phyloP scores from a whole-genome alignment of 345 rosid genomes.

The Cardiospermum halicacabum region DNA sequence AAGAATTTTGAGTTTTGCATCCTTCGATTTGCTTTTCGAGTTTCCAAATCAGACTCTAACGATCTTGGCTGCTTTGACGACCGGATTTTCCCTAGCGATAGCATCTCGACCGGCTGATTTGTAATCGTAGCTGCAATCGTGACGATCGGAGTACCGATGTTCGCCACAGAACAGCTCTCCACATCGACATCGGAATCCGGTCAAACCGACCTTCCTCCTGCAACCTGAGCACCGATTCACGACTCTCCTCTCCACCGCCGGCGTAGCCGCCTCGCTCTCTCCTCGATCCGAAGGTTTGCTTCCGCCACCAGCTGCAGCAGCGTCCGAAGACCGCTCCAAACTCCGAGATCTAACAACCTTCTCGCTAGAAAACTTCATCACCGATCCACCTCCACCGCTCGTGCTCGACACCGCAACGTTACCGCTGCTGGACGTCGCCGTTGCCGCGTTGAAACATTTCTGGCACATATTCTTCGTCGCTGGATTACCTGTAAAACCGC shows the following conservation, averaged over 20 bases:
- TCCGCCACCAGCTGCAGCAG: slow-evolving; percentile 15
- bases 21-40: not conserved
- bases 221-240: slow-evolving; percentile 93
- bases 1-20: not conserved
- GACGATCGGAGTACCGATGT: slow-evolving; percentile 96
- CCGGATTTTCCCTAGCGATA: slow-evolving; percentile 89
- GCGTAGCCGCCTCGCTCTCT: slow-evolving; percentile 14
- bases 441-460: slow-evolving; percentile 75
- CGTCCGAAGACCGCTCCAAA: slow-evolving; percentile 16
- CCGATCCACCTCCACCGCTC: slow-evolving; percentile 23
- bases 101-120: slow-evolving; percentile 89
- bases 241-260: slow-evolving; percentile 39
- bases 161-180: slow-evolving; percentile 90
- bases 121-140: slow-evolving; percentile 90
- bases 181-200: slow-evolving; percentile 95
- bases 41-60: slow-evolving; percentile 49
- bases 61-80: slow-evolving; percentile 94
- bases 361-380: slow-evolving; percentile 41
- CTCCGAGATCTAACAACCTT: slow-evolving; percentile 50
- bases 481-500: slow-evolving; percentile 82
- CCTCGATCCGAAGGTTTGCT: slow-evolving; percentile 16
- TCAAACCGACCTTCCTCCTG: slow-evolving; percentile 78
- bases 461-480: slow-evolving; percentile 96
- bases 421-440: not conserved
- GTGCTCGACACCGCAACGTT: slow-evolving; percentile 11